Evolutionary conservation across 441 rosid genomes (phyloP).

Genomic region (Syzygium malaccense): DNA sequence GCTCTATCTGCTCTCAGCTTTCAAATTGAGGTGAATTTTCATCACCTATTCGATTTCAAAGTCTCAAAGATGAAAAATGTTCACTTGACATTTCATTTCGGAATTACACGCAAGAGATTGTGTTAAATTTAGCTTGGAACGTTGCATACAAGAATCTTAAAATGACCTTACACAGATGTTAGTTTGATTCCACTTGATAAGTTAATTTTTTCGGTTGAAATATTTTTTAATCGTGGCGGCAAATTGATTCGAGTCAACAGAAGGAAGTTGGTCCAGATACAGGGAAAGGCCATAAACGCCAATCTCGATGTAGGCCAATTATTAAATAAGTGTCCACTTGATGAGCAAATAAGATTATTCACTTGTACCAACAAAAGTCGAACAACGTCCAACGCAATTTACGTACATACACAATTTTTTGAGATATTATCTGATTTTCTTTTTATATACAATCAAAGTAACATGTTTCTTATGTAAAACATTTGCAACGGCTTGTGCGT

Average conservation of each 20-base stretch:
- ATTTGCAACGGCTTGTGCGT: background rate
- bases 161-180: background rate
- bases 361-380: background rate
- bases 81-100: background rate
- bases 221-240: background rate
- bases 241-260: background rate
- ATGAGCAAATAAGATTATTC: background rate
- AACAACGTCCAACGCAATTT: background rate
- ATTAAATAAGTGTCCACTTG: background rate
- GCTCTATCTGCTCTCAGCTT: constrained; percentile 75
- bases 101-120: background rate
- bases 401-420: background rate
- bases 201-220: background rate
- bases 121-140: background rate
- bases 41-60: too few relatives aligned
- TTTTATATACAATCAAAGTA: background rate
- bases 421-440: background rate
- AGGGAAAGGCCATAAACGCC: background rate
- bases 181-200: background rate
- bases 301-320: background rate
- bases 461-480: background rate
- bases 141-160: background rate
- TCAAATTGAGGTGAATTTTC: constrained; percentile 57
- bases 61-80: background rate
- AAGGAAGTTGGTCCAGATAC: background rate